A percentile compares a stretch with the other conserved stretches of the same genome.
Conservation (phyloP, 1,284 basidiomycete species). For the Moesziomyces sp. region DNA sequence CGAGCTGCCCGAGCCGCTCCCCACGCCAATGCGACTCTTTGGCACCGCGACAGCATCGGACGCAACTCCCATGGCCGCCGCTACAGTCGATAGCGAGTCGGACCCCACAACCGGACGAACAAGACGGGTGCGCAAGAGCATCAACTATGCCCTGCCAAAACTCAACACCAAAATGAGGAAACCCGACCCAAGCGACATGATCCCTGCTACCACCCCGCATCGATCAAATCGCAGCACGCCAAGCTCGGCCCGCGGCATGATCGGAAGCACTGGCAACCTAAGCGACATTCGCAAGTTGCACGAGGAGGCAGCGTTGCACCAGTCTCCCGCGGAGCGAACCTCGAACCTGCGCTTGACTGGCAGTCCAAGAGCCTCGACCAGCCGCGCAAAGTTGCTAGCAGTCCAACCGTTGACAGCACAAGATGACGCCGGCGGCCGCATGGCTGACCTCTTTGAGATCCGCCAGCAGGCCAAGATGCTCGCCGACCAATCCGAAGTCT, state of each 20-base stretch:
- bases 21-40: conserved; percentile 24
- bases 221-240: conserved; percentile 21
- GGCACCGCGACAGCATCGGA: conserved; percentile 6
- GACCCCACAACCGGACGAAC: conserved; percentile 33
- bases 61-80: not conserved
- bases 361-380: conserved; percentile 1
- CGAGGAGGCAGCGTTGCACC: conserved; percentile 35
- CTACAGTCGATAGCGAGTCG: conserved; percentile 1
- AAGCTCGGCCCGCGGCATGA: conserved; percentile 20
- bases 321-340: conserved; percentile 29
- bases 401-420: not conserved
- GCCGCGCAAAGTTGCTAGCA: too few species aligned
- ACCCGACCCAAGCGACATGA: conserved; percentile 55
- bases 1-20: conserved; percentile 17
- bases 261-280: conserved; percentile 52
- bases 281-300: conserved; percentile 54
- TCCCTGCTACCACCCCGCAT: conserved; percentile 40
- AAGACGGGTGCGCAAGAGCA: conserved; percentile 56
- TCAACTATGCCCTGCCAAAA: conserved; percentile 67
- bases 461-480: conserved; percentile 12
- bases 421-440: conserved; percentile 18
- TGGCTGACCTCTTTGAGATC: conserved; percentile 39
- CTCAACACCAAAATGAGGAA: conserved; percentile 68
- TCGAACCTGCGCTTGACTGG: conserved; percentile 17
- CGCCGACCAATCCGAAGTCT: not conserved